Evolutionary conservation across 2,329 filamentous ascomycete species (phyloP).

Genomic region (Lecanosticta acicola): DNA sequence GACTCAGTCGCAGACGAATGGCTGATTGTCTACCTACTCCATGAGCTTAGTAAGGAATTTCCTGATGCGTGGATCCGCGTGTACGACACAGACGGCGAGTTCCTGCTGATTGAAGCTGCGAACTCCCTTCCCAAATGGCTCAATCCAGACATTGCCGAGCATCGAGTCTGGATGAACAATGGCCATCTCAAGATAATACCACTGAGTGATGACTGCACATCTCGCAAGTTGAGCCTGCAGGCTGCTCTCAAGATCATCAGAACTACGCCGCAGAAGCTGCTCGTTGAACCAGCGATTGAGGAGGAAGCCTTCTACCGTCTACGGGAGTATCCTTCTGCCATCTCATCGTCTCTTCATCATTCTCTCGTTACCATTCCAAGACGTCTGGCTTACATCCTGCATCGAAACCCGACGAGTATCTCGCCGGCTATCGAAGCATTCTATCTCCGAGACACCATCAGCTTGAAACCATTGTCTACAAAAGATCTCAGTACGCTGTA

Average conservation of each 20-base stretch:
- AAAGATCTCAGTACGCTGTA: constrained; percentile 49
- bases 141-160: constrained; percentile 80
- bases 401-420: constrained; percentile 67
- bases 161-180: constrained; percentile 82
- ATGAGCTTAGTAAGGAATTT: constrained; percentile 70
- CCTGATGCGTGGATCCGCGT: constrained; percentile 74
- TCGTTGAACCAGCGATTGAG: constrained; percentile 70
- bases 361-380: constrained; percentile 70
- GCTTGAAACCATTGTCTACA: constrained; percentile 62
- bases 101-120: constrained; percentile 88
- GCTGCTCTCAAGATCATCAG: constrained; percentile 61
- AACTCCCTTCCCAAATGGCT: constrained; percentile 83
- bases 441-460: constrained; percentile 78
- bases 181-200: constrained; percentile 72
- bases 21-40: constrained; percentile 85
- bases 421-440: constrained; percentile 84
- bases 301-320: constrained; percentile 87
- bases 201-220: constrained; percentile 29
- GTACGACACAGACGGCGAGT: constrained; percentile 87
- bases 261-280: constrained; percentile 51
- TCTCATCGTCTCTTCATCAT: constrained; percentile 69
- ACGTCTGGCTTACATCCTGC: constrained; percentile 73
- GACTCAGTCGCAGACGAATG: constrained; percentile 97
- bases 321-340: constrained; percentile 73
- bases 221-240: constrained; percentile 53